phyloP scores from a whole-genome alignment of 2,329 filamentous ascomycete species.

The Aspergillus fumigatiaffinis region DNA sequence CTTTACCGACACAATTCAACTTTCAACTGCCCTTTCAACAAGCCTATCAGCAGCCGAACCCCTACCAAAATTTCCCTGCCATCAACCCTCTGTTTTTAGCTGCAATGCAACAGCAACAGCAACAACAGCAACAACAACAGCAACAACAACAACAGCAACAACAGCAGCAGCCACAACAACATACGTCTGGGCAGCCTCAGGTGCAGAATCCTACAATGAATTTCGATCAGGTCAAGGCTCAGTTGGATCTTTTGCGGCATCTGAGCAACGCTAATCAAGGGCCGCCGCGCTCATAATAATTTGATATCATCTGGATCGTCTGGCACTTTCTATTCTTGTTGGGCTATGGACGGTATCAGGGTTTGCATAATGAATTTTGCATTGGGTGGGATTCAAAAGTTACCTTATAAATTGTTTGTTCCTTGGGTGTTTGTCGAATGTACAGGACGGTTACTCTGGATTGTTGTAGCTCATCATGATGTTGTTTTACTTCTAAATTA shows the following conservation, averaged over 20 bases:
- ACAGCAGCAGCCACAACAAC: no score
- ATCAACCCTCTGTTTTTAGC: constrained; percentile 59
- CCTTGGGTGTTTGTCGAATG: not conserved
- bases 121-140: constrained; percentile 29
- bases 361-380: constrained; percentile 18
- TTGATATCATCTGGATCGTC: constrained; percentile 5
- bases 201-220: constrained; percentile 29
- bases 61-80: constrained; percentile 35
- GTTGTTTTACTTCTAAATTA: not conserved
- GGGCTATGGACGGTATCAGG: constrained; percentile 5
- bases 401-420: not conserved
- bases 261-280: constrained; percentile 33
- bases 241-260: constrained; percentile 38
- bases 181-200: constrained; percentile 19
- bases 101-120: constrained; percentile 41
- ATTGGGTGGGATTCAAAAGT: constrained; percentile 3
- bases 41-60: constrained; percentile 41
- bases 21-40: constrained; percentile 40
- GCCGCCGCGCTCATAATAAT: constrained; percentile 23
- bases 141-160: constrained; percentile 9
- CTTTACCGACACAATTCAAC: constrained; percentile 29
- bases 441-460: not conserved
- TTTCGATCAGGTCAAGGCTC: constrained; percentile 41
- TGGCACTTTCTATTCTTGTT: constrained; percentile 4
- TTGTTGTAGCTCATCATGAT: not conserved